Base-by-base conservation (phyloP, 192 early-diverging fungal species). In the Umbelopsis vinacea region DNA sequence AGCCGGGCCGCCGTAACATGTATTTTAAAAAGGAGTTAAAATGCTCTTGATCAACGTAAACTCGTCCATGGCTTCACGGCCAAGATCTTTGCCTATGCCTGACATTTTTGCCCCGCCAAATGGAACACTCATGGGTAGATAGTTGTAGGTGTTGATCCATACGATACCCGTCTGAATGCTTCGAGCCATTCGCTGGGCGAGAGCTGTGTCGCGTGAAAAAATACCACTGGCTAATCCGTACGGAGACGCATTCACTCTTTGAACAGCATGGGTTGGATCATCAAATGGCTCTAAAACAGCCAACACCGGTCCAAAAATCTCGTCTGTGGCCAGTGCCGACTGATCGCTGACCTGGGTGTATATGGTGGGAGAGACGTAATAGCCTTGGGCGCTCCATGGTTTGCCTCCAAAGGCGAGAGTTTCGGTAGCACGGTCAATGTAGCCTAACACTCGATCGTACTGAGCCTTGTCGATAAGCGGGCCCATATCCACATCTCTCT, bases 121-220 rank as follows among this genome's bases (percentile, higher is more conserved):
- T 4, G 89, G 88, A 74, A 89, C 46, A 43, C 79, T 78, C 40
- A 82, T 74, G 37, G 85, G 89, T 38, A 86, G 38, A 12, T 78
- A 70, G 48, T 91, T 91, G 69, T 86, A 86, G 54, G 50, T 81
- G 72, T 91, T 91, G 72, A 89, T 82, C 87, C 88, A 89, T 38
- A 88, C 79, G 2, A 83, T 79, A 26, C 87, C 85, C 9, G 84
- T 63, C 26, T 85, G 79, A 26, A 87, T 57, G 46, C 73, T 52
- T 52, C 78, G 77, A 19, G 83, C 83, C 26, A 85, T 83, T 68
- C 74, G 66, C 8, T 80, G 74, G 3, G 84, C 80, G 22, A 66
- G 74, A 46, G 72, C 69, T 29, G 80, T 79, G 67, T 80, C 74
- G 54, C 71, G 78, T 50, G 85, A 70, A 70, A 89, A 87, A 21